Evolutionary conservation across 768 basidiomycete species (phyloP).

Genomic region (Calocybe cyanea): DNA sequence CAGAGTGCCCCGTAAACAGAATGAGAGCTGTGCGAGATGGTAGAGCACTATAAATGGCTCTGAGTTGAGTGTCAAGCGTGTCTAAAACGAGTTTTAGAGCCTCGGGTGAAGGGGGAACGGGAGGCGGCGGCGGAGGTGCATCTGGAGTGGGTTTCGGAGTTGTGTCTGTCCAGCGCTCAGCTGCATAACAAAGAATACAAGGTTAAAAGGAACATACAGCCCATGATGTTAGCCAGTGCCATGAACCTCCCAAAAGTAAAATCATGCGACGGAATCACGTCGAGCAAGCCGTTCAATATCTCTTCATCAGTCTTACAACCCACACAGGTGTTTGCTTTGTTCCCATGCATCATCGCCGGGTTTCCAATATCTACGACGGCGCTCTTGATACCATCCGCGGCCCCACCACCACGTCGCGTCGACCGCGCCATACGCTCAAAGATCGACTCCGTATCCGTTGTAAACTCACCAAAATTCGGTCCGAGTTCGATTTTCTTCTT

Average conservation of each 20-base stretch:
- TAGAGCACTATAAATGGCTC: slow-evolving; percentile 58
- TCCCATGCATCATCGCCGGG: slow-evolving; percentile 78
- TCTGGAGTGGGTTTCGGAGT: slow-evolving; percentile 51
- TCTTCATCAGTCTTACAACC: slow-evolving; percentile 78
- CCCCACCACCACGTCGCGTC: slow-evolving; percentile 30
- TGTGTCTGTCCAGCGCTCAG: slow-evolving; percentile 43
- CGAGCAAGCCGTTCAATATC: slow-evolving; percentile 65
- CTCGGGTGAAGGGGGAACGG: slow-evolving; percentile 31
- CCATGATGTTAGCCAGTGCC: slow-evolving; percentile 71
- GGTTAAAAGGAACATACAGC: slow-evolving; percentile 54
- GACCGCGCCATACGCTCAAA: slow-evolving; percentile 79
- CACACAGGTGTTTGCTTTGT: slow-evolving; percentile 74
- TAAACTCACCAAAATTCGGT: slow-evolving; percentile 81
- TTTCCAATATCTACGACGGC: slow-evolving; percentile 88
- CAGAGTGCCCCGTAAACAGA: slow-evolving; percentile 85
- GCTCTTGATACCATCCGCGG: slow-evolving; percentile 40
- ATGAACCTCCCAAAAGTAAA: slow-evolving; percentile 85
- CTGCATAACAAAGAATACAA: neutral
- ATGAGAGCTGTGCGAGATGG: slow-evolving; percentile 80
- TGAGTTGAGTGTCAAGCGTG: slow-evolving; percentile 59
- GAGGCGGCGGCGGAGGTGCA: slow-evolving; percentile 20
- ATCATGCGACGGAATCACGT: slow-evolving; percentile 60
- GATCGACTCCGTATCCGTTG: slow-evolving; percentile 79
- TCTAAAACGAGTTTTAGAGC: slow-evolving; percentile 34
- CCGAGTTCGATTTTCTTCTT: slow-evolving; percentile 78